These are phyloP conservation scores for Athelia psychrophila DNA, from an alignment of 1,284 basidiomycete genomes.

Conservation along the genomic window DNA sequence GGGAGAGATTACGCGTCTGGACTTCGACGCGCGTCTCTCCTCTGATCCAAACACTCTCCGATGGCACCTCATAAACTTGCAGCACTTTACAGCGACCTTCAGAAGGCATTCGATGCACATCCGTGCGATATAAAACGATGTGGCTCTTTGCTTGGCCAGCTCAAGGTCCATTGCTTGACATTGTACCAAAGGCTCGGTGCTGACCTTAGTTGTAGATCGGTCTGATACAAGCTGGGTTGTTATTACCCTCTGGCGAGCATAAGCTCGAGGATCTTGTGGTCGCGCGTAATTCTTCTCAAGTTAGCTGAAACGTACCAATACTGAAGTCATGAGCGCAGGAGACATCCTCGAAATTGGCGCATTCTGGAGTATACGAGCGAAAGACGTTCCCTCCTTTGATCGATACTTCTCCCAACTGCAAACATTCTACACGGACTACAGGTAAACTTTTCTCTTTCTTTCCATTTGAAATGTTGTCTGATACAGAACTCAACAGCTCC, in stretches of 20 bases:
- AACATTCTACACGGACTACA: slow-evolving; percentile 90
- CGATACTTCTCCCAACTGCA: slow-evolving; percentile 93
- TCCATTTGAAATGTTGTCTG: slow-evolving; percentile 1
- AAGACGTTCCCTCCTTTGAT: slow-evolving; percentile 91
- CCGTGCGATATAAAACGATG: slow-evolving; percentile 67
- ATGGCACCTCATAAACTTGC: slow-evolving; percentile 58
- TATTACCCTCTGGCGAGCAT: slow-evolving; percentile 60
- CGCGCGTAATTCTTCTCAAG: slow-evolving; percentile 52
- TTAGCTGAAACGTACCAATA: slow-evolving; percentile 1
- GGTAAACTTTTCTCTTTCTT: slow-evolving; percentile 36
- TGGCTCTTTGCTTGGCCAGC: slow-evolving; percentile 57
- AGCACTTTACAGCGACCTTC: slow-evolving; percentile 59
- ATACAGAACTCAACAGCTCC: slow-evolving; percentile 38
- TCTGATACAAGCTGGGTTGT: slow-evolving; percentile 74
- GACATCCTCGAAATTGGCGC: slow-evolving; percentile 96
- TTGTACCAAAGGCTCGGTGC: slow-evolving; percentile 1
- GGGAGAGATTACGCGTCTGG: slow-evolving; percentile 22
- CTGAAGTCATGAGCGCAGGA: slow-evolving; percentile 42
- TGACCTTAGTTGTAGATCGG: slow-evolving; percentile 55
- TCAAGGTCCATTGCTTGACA: slow-evolving; percentile 54
- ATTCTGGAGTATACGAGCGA: slow-evolving; percentile 86
- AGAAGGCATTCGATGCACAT: slow-evolving; percentile 56
- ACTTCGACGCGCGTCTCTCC: slow-evolving; percentile 24
- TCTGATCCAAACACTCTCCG: slow-evolving; percentile 21
- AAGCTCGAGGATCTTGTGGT: slow-evolving; percentile 63